Conservation (phyloP, 2,329 filamentous ascomycete genomes). For the Colletotrichum filicis region DNA sequence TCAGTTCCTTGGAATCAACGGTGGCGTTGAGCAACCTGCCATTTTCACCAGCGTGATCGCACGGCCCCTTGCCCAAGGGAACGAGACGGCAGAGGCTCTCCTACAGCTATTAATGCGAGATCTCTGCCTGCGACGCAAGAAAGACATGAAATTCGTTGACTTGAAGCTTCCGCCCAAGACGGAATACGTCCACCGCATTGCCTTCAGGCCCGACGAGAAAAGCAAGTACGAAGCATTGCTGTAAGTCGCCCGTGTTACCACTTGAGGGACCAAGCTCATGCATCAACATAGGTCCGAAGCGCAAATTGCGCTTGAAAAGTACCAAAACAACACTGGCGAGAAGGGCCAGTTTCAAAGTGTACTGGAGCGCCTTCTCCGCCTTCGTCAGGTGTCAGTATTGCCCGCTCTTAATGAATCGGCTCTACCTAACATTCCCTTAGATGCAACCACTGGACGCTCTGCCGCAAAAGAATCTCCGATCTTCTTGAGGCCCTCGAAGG, state of each 20-base stretch:
- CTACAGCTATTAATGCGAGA: slow-evolving; percentile 83
- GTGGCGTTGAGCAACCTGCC: slow-evolving; percentile 77
- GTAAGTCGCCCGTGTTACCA: slow-evolving; percentile 51
- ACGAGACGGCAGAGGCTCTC: slow-evolving; percentile 68
- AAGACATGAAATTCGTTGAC: slow-evolving; percentile 90
- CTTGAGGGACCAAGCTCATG: slow-evolving; percentile 37
- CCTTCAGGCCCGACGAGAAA: slow-evolving; percentile 78
- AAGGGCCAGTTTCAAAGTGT: slow-evolving; percentile 76
- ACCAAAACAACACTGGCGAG: slow-evolving; percentile 57
- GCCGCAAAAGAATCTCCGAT: slow-evolving; percentile 78
- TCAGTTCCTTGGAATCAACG: slow-evolving; percentile 79
- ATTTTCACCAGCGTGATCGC: slow-evolving; percentile 81
- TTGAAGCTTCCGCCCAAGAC: slow-evolving; percentile 80
- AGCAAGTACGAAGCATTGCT: slow-evolving; percentile 81
- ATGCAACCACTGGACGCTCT: slow-evolving; percentile 90
- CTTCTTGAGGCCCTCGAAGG: slow-evolving; percentile 76
- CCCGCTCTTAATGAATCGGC: slow-evolving; percentile 26
- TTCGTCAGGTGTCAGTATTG: slow-evolving; percentile 74
- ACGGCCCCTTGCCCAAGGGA: slow-evolving; percentile 71
- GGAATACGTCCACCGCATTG: slow-evolving; percentile 80
- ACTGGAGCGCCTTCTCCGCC: slow-evolving; percentile 82
- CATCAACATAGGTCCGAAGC: slow-evolving; percentile 70
- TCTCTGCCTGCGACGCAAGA: slow-evolving; percentile 83
- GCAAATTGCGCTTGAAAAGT: slow-evolving; percentile 74
- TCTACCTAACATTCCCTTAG: slow-evolving; percentile 44